phyloP scores from a whole-genome alignment of 2,329 filamentous ascomycete genomes.

The Sporothrix euskadiensis region DNA sequence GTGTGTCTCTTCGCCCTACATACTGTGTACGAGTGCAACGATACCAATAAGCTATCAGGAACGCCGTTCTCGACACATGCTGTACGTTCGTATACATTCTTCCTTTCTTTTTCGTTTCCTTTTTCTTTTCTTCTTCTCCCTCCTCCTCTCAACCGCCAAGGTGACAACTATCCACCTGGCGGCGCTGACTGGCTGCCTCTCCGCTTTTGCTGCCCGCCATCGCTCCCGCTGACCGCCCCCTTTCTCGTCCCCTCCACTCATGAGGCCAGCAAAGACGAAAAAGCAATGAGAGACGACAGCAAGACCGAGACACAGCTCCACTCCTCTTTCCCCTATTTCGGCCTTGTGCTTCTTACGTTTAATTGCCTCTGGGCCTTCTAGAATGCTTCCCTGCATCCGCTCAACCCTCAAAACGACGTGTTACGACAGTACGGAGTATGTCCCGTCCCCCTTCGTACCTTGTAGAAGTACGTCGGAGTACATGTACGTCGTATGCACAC shows the following conservation, averaged over 20 bases:
- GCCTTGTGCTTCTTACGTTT: background rate
- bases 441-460: background rate
- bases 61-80: background rate
- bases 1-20: too few species aligned
- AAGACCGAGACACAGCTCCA: background rate
- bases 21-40: background rate
- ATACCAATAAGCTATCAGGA: background rate
- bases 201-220: conserved; percentile 27
- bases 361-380: conserved; percentile 23
- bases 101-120: background rate
- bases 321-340: background rate
- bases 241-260: background rate
- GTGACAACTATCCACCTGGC: background rate
- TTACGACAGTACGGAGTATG: background rate
- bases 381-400: conserved; percentile 27
- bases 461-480: too few species aligned
- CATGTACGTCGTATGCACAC: background rate
- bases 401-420: background rate
- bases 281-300: background rate
- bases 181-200: conserved; percentile 18
- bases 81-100: too few species aligned
- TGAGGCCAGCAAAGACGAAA: background rate
- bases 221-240: conserved; percentile 22
- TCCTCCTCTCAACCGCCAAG: background rate
- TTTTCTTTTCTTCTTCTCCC: background rate